A percentile compares a stretch with the other conserved stretches of the same genome.
phyloP scores from a whole-genome alignment of 352 stramenopile species.

The Blastocystis sp. region DNA sequence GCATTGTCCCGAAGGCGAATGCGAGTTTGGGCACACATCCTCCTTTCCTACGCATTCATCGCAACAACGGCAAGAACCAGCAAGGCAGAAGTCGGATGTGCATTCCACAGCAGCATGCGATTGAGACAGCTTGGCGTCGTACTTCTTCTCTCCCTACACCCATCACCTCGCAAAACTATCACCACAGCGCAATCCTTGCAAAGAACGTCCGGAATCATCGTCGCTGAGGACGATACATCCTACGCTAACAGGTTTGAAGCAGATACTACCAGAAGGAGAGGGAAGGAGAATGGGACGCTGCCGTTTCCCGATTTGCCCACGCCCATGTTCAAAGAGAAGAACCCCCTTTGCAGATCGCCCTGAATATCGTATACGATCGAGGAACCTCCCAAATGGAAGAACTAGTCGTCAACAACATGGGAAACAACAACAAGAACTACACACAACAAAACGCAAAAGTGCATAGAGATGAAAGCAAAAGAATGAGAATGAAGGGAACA shows the following conservation, averaged over 20 bases:
- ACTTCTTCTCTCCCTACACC: neutral
- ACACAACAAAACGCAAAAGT: neutral
- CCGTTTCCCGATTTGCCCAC: neutral
- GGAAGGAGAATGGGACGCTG: neutral
- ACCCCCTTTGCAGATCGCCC: neutral
- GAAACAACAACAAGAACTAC: neutral
- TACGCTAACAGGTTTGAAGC: neutral
- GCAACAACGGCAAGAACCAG: neutral
- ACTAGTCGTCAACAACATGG: neutral
- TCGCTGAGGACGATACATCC: conserved; percentile 49
- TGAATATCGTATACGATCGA: conserved; percentile 23
- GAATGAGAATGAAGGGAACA: neutral
- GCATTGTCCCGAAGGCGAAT: neutral
- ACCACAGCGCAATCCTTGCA: neutral
- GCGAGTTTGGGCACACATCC: neutral
- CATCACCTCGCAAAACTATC: neutral
- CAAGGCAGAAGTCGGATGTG: conserved; percentile 1
- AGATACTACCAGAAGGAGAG: neutral
- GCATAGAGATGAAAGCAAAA: neutral
- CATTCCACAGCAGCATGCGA: neutral
- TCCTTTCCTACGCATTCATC: neutral
- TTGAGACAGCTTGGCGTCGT: neutral
- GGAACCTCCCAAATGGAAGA: neutral
- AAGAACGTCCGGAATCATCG: conserved; percentile 48
- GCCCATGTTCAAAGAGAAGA: neutral